Percentiles rank a stretch among this genome's conserved stretches.
phyloP scores from a whole-genome alignment of 257 asterid genomes.

The Orobanche coerulescens region DNA sequence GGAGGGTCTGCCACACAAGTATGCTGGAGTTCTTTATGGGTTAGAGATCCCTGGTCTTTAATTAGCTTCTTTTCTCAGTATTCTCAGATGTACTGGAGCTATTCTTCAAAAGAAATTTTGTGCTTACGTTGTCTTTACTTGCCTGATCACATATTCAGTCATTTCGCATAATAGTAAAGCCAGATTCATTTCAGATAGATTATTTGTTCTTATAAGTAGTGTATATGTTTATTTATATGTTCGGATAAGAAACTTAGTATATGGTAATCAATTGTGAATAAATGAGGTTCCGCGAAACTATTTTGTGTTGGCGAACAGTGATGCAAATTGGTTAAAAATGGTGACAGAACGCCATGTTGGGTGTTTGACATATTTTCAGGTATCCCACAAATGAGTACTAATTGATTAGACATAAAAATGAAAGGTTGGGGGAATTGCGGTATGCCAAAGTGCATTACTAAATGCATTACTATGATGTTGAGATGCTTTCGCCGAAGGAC shows the following conservation, averaged over 20 bases:
- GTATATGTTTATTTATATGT: background rate
- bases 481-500: background rate
- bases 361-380: background rate
- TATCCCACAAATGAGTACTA: too few species aligned
- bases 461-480: background rate
- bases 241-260: background rate
- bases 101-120: background rate
- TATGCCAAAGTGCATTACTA: background rate
- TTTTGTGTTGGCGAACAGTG: background rate
- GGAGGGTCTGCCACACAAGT: slow-evolving; percentile 40
- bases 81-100: slow-evolving; percentile 30
- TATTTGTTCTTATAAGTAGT: background rate
- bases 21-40: slow-evolving; percentile 67
- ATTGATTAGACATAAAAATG: background rate
- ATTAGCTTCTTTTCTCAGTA: slow-evolving; percentile 24
- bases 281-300: background rate
- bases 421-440: background rate
- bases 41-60: slow-evolving; percentile 44
- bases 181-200: slow-evolving; percentile 14
- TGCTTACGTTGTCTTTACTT: background rate
- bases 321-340: background rate
- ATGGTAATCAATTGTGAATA: slow-evolving; percentile 1
- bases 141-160: slow-evolving; percentile 34
- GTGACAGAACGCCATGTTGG: background rate
- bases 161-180: slow-evolving; percentile 24